Conservation (phyloP, 805 yeast genomes). For the Peterozyma xylosa region DNA sequence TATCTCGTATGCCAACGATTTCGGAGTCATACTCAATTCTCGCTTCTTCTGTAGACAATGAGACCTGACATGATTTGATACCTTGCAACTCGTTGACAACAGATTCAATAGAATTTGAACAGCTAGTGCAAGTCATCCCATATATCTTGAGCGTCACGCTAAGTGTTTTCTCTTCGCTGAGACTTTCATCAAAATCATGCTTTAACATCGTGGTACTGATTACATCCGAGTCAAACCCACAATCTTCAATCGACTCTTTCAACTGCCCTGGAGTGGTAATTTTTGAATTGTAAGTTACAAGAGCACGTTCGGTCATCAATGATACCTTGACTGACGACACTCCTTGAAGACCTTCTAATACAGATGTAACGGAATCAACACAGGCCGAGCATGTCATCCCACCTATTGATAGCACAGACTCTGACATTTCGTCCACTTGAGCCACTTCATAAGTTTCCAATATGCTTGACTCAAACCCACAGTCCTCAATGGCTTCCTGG, state of each 20-base stretch:
- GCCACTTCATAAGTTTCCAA: slow-evolving; percentile 6
- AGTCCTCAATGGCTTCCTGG: slow-evolving; percentile 56
- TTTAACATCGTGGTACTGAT: slow-evolving; percentile 4
- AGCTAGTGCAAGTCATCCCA: slow-evolving; percentile 60
- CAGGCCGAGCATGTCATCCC: slow-evolving; percentile 97
- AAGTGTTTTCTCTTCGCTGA: slow-evolving; percentile 2
- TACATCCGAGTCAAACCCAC: slow-evolving; percentile 52
- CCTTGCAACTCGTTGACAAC: slow-evolving; percentile 40
- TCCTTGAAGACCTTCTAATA: slow-evolving; percentile 40
- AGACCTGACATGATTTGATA: slow-evolving; percentile 39
- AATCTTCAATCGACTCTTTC: slow-evolving; percentile 56
- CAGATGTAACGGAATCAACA: slow-evolving; percentile 54
- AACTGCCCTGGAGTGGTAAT: slow-evolving; percentile 29
- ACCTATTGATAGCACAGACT: slow-evolving; percentile 24
- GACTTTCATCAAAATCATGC: not conserved
- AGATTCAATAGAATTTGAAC: slow-evolving; percentile 41
- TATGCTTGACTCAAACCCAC: slow-evolving; percentile 52
- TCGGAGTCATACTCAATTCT: slow-evolving; percentile 42
- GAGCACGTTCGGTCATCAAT: slow-evolving; percentile 5
- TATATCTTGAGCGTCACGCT: slow-evolving; percentile 26
- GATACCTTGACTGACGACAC: slow-evolving; percentile 54
- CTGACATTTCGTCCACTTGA: slow-evolving; percentile 1
- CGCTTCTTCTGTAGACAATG: slow-evolving; percentile 48
- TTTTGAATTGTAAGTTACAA: slow-evolving; percentile 22
- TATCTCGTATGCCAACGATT: slow-evolving; percentile 52